A percentile compares a stretch with the other conserved stretches of the same genome.
phyloP scores from a whole-genome alignment of 2,329 filamentous ascomycete species.

The Thermoascus crustaceus region DNA sequence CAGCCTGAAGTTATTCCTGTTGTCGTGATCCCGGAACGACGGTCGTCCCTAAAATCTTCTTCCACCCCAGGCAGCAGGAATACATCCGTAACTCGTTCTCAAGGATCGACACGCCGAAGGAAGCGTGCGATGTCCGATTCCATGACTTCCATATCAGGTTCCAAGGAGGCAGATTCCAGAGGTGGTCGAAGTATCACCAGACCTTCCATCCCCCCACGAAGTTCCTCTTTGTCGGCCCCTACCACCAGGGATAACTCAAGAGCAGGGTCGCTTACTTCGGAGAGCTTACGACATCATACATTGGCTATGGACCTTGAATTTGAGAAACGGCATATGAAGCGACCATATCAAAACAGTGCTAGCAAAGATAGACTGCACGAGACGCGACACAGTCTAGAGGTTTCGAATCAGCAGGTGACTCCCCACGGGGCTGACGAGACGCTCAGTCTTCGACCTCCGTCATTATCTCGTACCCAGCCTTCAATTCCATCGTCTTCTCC shows the following conservation, averaged over 20 bases:
- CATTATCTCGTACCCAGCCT: slow-evolving; percentile 40
- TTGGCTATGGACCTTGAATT: slow-evolving; percentile 20
- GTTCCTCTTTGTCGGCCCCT: slow-evolving; percentile 40
- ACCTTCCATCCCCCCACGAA: slow-evolving; percentile 32
- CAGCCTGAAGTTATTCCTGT: slow-evolving; percentile 38
- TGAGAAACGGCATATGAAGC: slow-evolving; percentile 13
- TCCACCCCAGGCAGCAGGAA: slow-evolving; percentile 29
- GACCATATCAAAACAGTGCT: slow-evolving; percentile 15
- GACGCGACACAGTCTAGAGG: slow-evolving; percentile 15
- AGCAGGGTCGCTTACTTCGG: slow-evolving; percentile 38
- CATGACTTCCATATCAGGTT: slow-evolving; percentile 14
- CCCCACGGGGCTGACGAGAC: slow-evolving; percentile 28
- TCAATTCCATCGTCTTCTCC: slow-evolving; percentile 44
- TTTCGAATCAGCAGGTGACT: slow-evolving; percentile 28
- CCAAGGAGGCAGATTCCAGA: slow-evolving; percentile 19
- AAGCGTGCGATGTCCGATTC: slow-evolving; percentile 37
- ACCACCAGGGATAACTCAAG: slow-evolving; percentile 39
- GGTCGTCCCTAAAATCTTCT: slow-evolving; percentile 36
- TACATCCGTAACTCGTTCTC: slow-evolving; percentile 32
- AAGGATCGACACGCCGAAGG: slow-evolving; percentile 26
- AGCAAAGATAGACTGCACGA: slow-evolving; percentile 13
- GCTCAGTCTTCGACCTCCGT: slow-evolving; percentile 39
- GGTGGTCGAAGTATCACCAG: slow-evolving; percentile 19
- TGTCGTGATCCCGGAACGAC: slow-evolving; percentile 40
- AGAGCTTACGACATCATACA: slow-evolving; percentile 30